These are phyloP conservation scores for Posidonia oceanica DNA, from an alignment of 116 monocot species.

Conservation along the genomic window DNA sequence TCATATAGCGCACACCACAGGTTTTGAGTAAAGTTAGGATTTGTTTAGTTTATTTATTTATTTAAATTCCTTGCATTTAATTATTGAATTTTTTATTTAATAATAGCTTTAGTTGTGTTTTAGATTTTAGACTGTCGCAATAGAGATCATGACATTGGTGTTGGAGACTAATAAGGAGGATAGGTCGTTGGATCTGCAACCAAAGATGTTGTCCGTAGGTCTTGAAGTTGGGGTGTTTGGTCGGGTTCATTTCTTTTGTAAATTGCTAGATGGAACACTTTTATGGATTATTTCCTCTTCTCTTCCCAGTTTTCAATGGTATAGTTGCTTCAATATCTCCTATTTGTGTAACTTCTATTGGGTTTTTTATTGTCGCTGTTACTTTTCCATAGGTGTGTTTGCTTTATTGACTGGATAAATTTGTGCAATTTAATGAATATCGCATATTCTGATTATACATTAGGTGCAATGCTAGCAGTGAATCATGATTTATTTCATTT, in stretches of 20 bases:
- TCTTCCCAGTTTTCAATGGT: too few relatives aligned
- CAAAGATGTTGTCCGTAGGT: constrained; percentile 59
- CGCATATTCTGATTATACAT: not conserved
- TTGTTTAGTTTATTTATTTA: too few relatives aligned
- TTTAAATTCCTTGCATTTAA: too few relatives aligned
- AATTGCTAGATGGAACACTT: too few relatives aligned
- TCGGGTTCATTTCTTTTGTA: not conserved
- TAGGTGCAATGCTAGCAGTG: not conserved
- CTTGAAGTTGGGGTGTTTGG: not conserved
- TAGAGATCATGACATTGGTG: too few relatives aligned
- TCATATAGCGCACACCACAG: too few relatives aligned
- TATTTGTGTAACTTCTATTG: not conserved
- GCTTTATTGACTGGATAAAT: not conserved
- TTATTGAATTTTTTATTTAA: too few relatives aligned
- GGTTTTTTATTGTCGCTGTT: not conserved
- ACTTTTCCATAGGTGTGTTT: not conserved
- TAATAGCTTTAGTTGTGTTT: too few relatives aligned
- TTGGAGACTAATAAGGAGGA: constrained; percentile 85
- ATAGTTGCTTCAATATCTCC: too few relatives aligned
- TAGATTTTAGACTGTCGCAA: too few relatives aligned
- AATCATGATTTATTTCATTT: not conserved
- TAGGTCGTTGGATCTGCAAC: constrained; percentile 52
- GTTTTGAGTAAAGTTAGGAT: too few relatives aligned
- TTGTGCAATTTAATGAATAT: not conserved
- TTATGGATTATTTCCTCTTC: too few relatives aligned